Evolutionary conservation across 2,329 filamentous ascomycete genomes (phyloP).

Genomic region (Trichoderma sp.): DNA sequence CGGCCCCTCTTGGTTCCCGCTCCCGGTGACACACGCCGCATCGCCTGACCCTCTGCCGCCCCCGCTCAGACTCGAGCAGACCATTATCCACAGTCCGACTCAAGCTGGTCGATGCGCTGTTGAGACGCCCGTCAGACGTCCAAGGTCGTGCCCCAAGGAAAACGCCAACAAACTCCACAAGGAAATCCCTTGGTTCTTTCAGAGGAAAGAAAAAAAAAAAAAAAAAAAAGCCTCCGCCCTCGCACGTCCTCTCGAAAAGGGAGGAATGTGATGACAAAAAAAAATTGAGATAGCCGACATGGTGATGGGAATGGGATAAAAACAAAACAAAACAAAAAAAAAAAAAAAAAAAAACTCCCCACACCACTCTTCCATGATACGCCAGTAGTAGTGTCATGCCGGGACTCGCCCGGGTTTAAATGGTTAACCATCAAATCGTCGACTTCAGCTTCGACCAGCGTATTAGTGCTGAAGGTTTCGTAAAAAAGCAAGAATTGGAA

Average conservation of each 20-base stretch:
- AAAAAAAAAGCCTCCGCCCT: conserved; percentile 13
- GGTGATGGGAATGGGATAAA: background rate
- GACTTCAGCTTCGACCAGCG: conserved; percentile 21
- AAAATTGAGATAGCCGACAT: conserved; percentile 8
- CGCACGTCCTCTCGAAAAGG: background rate
- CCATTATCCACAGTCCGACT: conserved; percentile 12
- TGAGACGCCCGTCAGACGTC: conserved; percentile 5
- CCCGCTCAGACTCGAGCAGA: conserved; percentile 15
- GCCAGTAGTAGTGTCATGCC: conserved; percentile 20
- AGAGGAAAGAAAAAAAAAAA: conserved; percentile 6
- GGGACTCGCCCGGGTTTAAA: conserved; percentile 17
- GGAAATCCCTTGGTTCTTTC: conserved; percentile 6
- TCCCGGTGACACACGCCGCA: conserved; percentile 9
- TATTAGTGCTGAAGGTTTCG: conserved; percentile 22
- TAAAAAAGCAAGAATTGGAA: conserved; percentile 2
- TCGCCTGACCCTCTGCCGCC: conserved; percentile 15
- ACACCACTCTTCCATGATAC: conserved; percentile 18
- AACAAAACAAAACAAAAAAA: too few relatives aligned
- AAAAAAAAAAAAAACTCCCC: conserved; percentile 17
- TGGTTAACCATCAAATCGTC: conserved; percentile 19
- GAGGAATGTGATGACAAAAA: conserved; percentile 7
- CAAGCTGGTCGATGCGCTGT: conserved; percentile 7
- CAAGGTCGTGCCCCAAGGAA: background rate
- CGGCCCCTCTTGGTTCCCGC: conserved; percentile 11
- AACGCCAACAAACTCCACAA: conserved; percentile 20